phyloP scores from a whole-genome alignment of 192 early-diverging fungal species.

The Podila epigama region DNA sequence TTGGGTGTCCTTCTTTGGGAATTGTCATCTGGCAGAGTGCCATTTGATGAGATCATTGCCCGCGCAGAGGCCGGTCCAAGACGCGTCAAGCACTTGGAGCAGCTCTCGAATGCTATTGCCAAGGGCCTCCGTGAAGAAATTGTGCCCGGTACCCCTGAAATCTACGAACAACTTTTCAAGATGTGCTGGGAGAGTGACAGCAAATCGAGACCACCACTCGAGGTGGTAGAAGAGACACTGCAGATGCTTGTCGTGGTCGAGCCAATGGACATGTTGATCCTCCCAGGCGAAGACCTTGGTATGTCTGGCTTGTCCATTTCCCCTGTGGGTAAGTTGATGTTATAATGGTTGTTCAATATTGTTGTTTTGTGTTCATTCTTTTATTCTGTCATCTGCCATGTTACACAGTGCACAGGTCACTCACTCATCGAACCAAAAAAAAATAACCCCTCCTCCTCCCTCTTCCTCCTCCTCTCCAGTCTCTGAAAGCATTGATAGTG shows the following conservation, averaged over 20 bases:
- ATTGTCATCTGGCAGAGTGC: constrained; percentile 36
- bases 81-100: constrained; percentile 38
- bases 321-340: constrained; percentile 20
- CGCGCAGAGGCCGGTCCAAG: constrained; percentile 40
- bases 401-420: too few species aligned
- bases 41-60: constrained; percentile 45
- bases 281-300: constrained; percentile 35
- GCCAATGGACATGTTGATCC: constrained; percentile 50
- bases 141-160: constrained; percentile 40
- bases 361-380: background rate
- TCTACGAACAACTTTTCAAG: constrained; percentile 46
- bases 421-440: too few species aligned
- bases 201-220: constrained; percentile 26
- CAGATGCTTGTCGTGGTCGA: constrained; percentile 48
- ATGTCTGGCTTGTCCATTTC: constrained; percentile 35
- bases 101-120: constrained; percentile 19
- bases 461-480: constrained; percentile 6
- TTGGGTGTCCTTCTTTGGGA: constrained; percentile 42
- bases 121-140: constrained; percentile 47
- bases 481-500: constrained; percentile 43
- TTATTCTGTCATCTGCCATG: too few species aligned
- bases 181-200: constrained; percentile 45
- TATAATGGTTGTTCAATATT: background rate
- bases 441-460: background rate
- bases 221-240: constrained; percentile 45